A percentile compares a stretch with the other conserved stretches of the same genome.
phyloP scores from a whole-genome alignment of 495 filamentous ascomycete species.

The Talaromyces borbonicus region DNA sequence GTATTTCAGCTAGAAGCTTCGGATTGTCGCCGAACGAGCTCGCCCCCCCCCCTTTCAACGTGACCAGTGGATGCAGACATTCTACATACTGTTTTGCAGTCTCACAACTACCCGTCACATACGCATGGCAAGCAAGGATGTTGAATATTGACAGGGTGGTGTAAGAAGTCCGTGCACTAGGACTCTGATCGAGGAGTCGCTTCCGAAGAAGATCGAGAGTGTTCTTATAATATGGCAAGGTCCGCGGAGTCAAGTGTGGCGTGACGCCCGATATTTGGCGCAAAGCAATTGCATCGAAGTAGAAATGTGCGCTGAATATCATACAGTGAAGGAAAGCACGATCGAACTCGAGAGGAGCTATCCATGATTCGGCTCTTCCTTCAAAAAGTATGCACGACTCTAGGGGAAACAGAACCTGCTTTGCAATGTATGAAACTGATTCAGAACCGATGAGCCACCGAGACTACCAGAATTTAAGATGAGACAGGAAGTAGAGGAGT shows the following conservation, averaged over 20 bases:
- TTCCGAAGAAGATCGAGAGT: background rate
- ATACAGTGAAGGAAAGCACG: background rate
- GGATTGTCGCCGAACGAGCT: background rate
- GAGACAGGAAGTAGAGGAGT: background rate
- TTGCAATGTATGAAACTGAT: slow-evolving; percentile 31
- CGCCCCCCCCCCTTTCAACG: slow-evolving; percentile 27
- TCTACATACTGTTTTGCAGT: slow-evolving; percentile 15
- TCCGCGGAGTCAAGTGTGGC: background rate
- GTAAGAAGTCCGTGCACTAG: background rate
- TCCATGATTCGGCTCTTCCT: background rate
- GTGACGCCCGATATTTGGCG: background rate
- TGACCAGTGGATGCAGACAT: slow-evolving; percentile 25
- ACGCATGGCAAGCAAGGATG: background rate
- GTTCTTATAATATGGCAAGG: background rate
- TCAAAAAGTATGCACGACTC: slow-evolving; percentile 19
- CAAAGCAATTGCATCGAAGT: background rate
- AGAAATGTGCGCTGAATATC: background rate
- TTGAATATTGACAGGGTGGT: background rate
- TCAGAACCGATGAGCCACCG: background rate
- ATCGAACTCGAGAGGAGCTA: background rate
- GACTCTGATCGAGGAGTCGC: background rate
- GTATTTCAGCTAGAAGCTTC: background rate
- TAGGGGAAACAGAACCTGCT: slow-evolving; percentile 26
- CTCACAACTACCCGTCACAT: background rate
- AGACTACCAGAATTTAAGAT: background rate